Percentiles rank a stretch among this genome's conserved stretches.
These are phyloP conservation scores for Fraxinus nigra DNA, from an alignment of 305 asterid species.

Conservation along the genomic window DNA sequence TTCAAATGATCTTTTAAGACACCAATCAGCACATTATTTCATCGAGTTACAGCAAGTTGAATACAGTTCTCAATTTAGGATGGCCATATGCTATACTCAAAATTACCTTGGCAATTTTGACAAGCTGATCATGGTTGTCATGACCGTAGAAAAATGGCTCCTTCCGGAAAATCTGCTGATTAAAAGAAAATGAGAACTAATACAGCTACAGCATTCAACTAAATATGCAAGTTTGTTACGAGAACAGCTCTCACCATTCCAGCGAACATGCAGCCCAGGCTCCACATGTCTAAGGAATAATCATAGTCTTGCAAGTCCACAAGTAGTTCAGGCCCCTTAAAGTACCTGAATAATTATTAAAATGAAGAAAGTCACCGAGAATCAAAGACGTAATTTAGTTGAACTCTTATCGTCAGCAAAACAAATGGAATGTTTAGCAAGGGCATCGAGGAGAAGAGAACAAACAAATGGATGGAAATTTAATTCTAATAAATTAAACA, in stretches of 20 bases:
- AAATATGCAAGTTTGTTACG: background rate
- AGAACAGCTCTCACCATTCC: conserved; percentile 37
- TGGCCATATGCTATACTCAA: background rate
- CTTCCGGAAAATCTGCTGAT: conserved; percentile 40
- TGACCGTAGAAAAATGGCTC: conserved; percentile 50
- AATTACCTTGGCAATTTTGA: conserved; percentile 46
- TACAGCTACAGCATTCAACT: background rate
- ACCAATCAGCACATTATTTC: background rate
- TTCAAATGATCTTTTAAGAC: background rate
- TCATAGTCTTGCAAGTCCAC: conserved; percentile 59
- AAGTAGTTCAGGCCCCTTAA: conserved; percentile 50
- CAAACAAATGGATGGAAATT: background rate
- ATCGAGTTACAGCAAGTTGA: background rate
- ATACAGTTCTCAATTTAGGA: background rate
- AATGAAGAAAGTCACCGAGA: background rate
- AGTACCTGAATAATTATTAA: conserved; percentile 26
- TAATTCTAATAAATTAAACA: background rate
- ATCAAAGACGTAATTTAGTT: background rate
- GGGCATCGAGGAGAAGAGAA: background rate
- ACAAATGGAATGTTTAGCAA: background rate
- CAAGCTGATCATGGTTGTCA: conserved; percentile 49
- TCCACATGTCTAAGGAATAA: conserved; percentile 54
- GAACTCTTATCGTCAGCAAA: background rate
- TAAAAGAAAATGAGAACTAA: background rate
- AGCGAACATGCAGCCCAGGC: conserved; percentile 64